Conservation (phyloP, 1,284 basidiomycete genomes). For the Ustilago cynodontis region DNA sequence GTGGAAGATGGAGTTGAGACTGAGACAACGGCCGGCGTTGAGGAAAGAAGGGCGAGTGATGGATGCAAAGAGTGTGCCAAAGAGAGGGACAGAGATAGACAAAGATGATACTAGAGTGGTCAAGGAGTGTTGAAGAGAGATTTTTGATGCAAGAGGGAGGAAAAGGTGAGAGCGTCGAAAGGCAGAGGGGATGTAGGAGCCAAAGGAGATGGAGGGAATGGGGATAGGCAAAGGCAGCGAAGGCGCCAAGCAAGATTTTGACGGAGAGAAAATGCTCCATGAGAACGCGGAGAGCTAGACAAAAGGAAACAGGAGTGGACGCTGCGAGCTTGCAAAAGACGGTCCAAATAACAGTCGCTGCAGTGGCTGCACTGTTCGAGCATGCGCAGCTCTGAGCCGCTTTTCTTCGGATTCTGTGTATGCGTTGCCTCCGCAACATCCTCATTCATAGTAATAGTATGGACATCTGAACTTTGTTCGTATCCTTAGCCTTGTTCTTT, state of each 20-base stretch:
- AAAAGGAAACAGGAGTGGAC: background rate
- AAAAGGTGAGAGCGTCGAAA: background rate
- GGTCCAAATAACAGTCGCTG: background rate
- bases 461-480: background rate
- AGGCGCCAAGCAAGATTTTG: constrained; percentile 1
- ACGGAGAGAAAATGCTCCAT: background rate
- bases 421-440: no score
- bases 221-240: background rate
- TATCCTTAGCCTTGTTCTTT: background rate
- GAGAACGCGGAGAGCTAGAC: background rate
- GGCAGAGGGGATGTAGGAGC: constrained; percentile 2
- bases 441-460: no score
- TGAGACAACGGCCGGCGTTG: constrained; percentile 13
- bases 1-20: constrained; percentile 8
- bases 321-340: background rate
- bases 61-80: constrained; percentile 1
- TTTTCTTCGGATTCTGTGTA: no score
- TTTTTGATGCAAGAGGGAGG: background rate
- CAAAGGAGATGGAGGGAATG: background rate
- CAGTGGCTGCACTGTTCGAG: background rate
- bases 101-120: background rate
- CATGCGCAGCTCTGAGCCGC: background rate
- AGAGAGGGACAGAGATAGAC: background rate
- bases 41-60: background rate
- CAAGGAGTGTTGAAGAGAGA: background rate